Evolutionary conservation across 148 eudicot genomes (phyloP).

Genomic region (Talinum fruticosum): DNA sequence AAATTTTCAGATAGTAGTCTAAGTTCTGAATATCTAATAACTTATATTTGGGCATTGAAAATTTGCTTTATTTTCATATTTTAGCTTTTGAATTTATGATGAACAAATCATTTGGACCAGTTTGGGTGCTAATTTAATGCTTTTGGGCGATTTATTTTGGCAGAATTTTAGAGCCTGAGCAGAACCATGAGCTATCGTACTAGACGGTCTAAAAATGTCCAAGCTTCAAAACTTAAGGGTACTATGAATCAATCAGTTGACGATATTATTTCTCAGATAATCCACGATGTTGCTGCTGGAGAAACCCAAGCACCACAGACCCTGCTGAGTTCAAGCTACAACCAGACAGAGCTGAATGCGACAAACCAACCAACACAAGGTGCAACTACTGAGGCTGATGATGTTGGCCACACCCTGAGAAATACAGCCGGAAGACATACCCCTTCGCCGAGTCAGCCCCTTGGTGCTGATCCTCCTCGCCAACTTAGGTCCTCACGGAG

Average conservation of each 20-base stretch:
- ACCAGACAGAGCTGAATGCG: conserved; percentile 1
- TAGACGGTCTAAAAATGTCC: conserved; percentile 11
- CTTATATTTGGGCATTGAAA: background rate
- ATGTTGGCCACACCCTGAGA: background rate
- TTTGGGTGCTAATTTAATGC: background rate
- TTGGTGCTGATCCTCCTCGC: conserved; percentile 9
- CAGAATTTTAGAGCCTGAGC: conserved; percentile 10
- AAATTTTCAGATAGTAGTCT: background rate
- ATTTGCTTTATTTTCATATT: background rate
- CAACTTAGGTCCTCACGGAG: conserved; percentile 15
- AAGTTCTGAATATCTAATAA: background rate
- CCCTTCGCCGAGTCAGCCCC: conserved; percentile 21
- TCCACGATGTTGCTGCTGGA: conserved; percentile 22
- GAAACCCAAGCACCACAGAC: conserved; percentile 18
- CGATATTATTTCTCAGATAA: conserved; percentile 29
- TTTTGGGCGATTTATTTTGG: conserved; percentile 3
- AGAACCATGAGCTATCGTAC: conserved; percentile 30
- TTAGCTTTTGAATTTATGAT: background rate
- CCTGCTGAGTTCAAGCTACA: conserved; percentile 11
- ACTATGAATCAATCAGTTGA: conserved; percentile 18
- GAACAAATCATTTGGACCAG: background rate
- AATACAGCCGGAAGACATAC: background rate
- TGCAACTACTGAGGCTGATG: background rate
- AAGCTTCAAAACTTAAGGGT: conserved; percentile 19
- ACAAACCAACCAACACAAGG: background rate